Evolutionary conservation across 1,284 basidiomycete species (phyloP).

Genomic region (Cryptococcus sp.): DNA sequence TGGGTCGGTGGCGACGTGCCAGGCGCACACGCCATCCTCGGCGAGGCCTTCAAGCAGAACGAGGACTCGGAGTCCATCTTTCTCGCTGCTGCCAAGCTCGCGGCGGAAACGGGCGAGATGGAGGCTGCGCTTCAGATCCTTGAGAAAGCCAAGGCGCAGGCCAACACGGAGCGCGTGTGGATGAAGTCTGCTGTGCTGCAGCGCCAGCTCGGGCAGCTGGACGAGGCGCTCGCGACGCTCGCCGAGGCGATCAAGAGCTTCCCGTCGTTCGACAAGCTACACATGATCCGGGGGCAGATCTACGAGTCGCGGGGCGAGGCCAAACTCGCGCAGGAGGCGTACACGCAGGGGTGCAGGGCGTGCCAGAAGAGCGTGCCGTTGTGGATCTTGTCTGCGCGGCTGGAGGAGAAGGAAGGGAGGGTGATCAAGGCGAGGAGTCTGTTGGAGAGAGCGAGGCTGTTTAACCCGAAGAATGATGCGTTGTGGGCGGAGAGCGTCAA

Average conservation of each 20-base stretch:
- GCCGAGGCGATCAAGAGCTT: conserved; percentile 74
- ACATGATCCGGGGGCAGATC: conserved; percentile 96
- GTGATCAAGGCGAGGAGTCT: conserved; percentile 91
- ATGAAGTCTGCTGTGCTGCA: conserved; percentile 97
- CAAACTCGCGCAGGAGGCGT: conserved; percentile 69
- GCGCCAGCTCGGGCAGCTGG: conserved; percentile 73
- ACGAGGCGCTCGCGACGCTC: conserved; percentile 71
- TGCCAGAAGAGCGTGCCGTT: conserved; percentile 77
- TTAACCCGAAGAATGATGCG: conserved; percentile 75
- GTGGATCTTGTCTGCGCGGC: conserved; percentile 80
- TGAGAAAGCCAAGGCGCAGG: conserved; percentile 80
- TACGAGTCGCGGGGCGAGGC: conserved; percentile 62
- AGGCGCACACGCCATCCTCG: conserved; percentile 80
- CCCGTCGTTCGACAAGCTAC: conserved; percentile 82
- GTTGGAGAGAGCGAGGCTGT: conserved; percentile 82
- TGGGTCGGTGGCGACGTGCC: conserved; percentile 85
- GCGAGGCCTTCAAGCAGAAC: conserved; percentile 87
- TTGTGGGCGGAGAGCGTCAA: conserved; percentile 88
- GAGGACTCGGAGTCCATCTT: conserved; percentile 96
- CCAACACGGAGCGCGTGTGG: conserved; percentile 91
- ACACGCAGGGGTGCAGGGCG: conserved; percentile 72
- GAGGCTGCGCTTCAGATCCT: conserved; percentile 80
- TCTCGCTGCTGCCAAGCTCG: conserved; percentile 93
- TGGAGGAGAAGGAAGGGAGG: conserved; percentile 83
- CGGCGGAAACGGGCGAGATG: conserved; percentile 87